Conservation (phyloP, 2,329 filamentous ascomycete species). For the Waltergamsia citrina region DNA sequence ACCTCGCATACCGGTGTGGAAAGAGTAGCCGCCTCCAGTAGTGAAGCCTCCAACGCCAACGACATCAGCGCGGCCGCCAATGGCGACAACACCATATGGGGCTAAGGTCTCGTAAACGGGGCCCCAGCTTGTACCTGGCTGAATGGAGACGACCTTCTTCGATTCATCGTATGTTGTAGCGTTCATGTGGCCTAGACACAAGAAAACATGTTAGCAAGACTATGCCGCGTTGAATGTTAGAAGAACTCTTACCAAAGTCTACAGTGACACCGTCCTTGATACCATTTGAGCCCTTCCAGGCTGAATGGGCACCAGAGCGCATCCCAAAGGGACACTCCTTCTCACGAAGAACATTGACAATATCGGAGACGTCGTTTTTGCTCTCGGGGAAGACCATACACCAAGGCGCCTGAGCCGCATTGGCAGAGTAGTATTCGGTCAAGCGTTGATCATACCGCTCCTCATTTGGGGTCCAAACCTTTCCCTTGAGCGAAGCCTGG, state of each 20-base stretch:
- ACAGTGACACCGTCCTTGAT: constrained; percentile 13
- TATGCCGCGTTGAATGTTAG: too few species aligned
- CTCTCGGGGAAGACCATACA: constrained; percentile 16
- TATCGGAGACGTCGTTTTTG: constrained; percentile 12
- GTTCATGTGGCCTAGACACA: constrained; percentile 10
- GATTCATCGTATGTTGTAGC: constrained; percentile 7
- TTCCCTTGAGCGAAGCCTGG: constrained; percentile 8
- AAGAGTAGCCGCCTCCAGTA: constrained; percentile 11
- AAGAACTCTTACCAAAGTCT: too few species aligned
- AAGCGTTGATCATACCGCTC: constrained; percentile 12
- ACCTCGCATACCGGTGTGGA: constrained; percentile 15
- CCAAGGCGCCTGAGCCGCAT: constrained; percentile 17
- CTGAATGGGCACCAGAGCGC: constrained; percentile 16
- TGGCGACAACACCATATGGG: constrained; percentile 22
- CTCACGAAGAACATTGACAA: constrained; percentile 6
- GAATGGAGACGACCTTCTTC: constrained; percentile 27
- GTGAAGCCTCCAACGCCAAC: constrained; percentile 13
- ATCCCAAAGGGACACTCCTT: constrained; percentile 13
- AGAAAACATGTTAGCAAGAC: too few species aligned
- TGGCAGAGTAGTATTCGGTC: constrained; percentile 18
- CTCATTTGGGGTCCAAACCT: constrained; percentile 11
- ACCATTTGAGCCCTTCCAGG: constrained; percentile 13
- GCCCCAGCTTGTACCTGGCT: constrained; percentile 31
- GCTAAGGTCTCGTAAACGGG: constrained; percentile 8
- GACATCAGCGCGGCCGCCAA: constrained; percentile 28